These are phyloP conservation scores for Tulasnella sp. DNA, from an alignment of 768 basidiomycete genomes.

Conservation along the genomic window DNA sequence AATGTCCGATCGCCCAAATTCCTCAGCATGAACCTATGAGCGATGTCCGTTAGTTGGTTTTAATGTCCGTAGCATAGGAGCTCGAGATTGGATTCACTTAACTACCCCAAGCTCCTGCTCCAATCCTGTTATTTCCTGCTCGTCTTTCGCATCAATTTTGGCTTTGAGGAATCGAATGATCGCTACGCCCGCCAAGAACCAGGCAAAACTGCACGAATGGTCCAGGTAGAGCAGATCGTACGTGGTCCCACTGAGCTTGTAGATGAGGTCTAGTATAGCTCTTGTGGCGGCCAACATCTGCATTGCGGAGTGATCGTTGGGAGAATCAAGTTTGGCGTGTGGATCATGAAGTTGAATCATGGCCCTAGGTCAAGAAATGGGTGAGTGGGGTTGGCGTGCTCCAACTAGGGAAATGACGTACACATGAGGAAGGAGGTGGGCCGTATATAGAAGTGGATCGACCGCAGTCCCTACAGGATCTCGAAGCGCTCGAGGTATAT, in stretches of 20 bases:
- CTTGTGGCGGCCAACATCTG: conserved; percentile 17
- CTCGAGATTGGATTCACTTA: not conserved
- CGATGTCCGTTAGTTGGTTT: not conserved
- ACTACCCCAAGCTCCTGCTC: conserved; percentile 11
- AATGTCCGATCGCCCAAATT: conserved; percentile 20
- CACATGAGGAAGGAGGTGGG: conserved; percentile 35
- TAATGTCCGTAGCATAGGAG: not conserved
- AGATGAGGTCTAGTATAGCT: conserved; percentile 22
- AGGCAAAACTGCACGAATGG: conserved; percentile 33
- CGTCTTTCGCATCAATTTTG: not conserved
- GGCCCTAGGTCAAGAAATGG: conserved; percentile 16
- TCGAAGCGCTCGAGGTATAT: no score
- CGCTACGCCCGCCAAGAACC: conserved; percentile 17
- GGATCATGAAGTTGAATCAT: conserved; percentile 26
- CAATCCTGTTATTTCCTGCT: not conserved
- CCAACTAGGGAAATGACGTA: not conserved
- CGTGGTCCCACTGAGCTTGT: conserved; percentile 21
- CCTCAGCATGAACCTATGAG: conserved; percentile 9
- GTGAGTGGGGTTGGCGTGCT: not conserved
- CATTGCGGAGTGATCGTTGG: not conserved
- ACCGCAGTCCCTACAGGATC: conserved; percentile 40
- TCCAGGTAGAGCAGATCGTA: conserved; percentile 23
- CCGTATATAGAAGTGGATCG: conserved; percentile 52
- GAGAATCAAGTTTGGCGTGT: conserved; percentile 24
- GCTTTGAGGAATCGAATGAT: conserved; percentile 18